A percentile compares a stretch with the other conserved stretches of the same genome.
These are phyloP conservation scores for Casuarina glauca DNA, from an alignment of 306 rosid species.

Conservation along the genomic window DNA sequence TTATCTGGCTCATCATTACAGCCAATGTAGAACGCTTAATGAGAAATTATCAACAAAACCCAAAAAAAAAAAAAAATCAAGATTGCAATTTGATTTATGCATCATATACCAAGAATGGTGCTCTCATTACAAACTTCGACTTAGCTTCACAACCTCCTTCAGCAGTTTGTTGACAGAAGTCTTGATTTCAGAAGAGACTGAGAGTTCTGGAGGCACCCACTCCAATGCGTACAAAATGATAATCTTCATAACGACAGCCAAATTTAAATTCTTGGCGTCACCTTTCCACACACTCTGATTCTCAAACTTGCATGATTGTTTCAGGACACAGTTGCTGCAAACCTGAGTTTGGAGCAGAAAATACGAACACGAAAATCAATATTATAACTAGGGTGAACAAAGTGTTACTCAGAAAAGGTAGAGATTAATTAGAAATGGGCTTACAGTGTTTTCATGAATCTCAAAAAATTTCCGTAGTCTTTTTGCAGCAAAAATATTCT, in stretches of 20 bases:
- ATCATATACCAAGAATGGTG: constrained; percentile 14
- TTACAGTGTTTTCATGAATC: constrained; percentile 54
- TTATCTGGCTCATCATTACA: neutral
- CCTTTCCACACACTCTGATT: constrained; percentile 58
- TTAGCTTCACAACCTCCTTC: constrained; percentile 60
- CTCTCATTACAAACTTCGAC: constrained; percentile 37
- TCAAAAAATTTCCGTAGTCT: constrained; percentile 60
- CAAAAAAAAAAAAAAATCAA: neutral
- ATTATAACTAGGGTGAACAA: neutral
- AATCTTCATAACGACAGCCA: constrained; percentile 46
- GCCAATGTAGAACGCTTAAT: neutral
- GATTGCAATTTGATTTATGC: constrained; percentile 1
- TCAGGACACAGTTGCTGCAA: constrained; percentile 45
- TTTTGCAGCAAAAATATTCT: constrained; percentile 56
- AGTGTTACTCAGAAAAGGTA: neutral
- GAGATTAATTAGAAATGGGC: constrained; percentile 2
- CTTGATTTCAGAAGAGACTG: constrained; percentile 50
- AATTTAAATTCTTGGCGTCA: constrained; percentile 41
- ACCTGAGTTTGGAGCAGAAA: constrained; percentile 34
- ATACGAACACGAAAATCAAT: neutral
- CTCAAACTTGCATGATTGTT: constrained; percentile 43
- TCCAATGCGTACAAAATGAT: constrained; percentile 54
- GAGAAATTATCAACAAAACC: neutral
- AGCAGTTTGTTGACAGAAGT: constrained; percentile 51
- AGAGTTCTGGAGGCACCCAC: constrained; percentile 43